Conservation (phyloP, 192 early-diverging fungal genomes). For the Backusella parvicylindrica region DNA sequence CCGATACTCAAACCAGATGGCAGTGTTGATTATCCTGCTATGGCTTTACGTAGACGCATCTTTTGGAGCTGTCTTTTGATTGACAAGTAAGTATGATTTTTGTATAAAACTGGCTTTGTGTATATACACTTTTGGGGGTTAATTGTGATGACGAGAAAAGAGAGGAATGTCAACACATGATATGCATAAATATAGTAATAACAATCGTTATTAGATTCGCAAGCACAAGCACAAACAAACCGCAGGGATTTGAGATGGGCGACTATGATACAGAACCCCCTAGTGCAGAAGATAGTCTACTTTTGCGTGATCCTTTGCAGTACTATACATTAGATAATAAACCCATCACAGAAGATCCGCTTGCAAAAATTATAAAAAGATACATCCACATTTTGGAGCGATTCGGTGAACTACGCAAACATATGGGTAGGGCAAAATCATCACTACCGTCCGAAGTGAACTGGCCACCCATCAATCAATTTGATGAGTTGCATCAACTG, state of each 20-base stretch:
- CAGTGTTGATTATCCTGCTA: constrained; percentile 33
- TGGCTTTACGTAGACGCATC: constrained; percentile 36
- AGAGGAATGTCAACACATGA: too few species aligned
- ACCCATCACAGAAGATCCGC: constrained; percentile 11
- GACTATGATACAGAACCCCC: constrained; percentile 36
- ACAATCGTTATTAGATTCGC: constrained; percentile 21
- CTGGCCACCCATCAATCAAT: constrained; percentile 29
- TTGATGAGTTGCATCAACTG: constrained; percentile 2
- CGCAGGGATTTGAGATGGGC: constrained; percentile 46
- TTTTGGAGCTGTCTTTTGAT: constrained; percentile 50
- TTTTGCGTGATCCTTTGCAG: constrained; percentile 18
- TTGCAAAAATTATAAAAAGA: constrained; percentile 1
- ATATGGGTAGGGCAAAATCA: constrained; percentile 17
- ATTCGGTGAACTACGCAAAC: constrained; percentile 29
- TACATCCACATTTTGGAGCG: constrained; percentile 11
- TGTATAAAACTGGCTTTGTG: too few species aligned
- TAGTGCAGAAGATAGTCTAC: constrained; percentile 8
- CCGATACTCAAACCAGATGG: constrained; percentile 37
- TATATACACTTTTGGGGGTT: too few species aligned
- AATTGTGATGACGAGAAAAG: too few species aligned
- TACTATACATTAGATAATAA: constrained; percentile 2
- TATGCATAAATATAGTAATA: too few species aligned
- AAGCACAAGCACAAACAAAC: constrained; percentile 36
- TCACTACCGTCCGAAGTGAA: not conserved
- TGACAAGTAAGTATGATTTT: constrained; percentile 42